Conservation (phyloP, 2,329 filamentous ascomycete genomes). For the Penicillium sp. region DNA sequence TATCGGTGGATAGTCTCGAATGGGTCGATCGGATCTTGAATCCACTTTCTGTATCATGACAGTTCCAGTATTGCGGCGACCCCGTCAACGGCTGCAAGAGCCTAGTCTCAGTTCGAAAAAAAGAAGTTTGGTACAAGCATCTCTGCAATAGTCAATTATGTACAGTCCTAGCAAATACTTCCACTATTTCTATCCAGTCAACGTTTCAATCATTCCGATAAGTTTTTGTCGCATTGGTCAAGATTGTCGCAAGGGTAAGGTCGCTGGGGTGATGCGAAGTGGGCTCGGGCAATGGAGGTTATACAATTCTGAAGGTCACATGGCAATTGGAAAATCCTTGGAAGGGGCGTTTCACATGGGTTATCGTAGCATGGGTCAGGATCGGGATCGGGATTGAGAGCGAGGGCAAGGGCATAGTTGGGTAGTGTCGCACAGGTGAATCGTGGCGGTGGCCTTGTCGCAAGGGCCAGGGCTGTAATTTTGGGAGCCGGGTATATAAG, state of each 20-base stretch:
- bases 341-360: background rate
- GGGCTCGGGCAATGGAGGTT: background rate
- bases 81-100: background rate
- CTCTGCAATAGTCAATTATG: constrained; percentile 1
- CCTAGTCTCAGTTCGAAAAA: background rate
- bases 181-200: background rate
- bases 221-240: background rate
- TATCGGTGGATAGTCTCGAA: background rate
- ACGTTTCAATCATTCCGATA: background rate
- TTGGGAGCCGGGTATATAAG: background rate
- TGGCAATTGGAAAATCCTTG: background rate
- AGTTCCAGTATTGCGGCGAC: background rate
- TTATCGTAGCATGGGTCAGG: background rate
- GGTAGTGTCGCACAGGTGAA: background rate
- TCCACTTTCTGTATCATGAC: background rate
- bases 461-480: background rate
- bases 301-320: background rate
- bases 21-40: background rate
- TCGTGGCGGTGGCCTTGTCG: background rate
- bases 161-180: background rate
- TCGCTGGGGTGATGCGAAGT: background rate
- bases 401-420: background rate
- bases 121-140: too few relatives aligned
- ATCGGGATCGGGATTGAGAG: background rate
- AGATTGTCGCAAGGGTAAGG: background rate